Evolutionary conservation across 202 grass and related monocot species (phyloP).

Genomic region (Musa balbisiana): DNA sequence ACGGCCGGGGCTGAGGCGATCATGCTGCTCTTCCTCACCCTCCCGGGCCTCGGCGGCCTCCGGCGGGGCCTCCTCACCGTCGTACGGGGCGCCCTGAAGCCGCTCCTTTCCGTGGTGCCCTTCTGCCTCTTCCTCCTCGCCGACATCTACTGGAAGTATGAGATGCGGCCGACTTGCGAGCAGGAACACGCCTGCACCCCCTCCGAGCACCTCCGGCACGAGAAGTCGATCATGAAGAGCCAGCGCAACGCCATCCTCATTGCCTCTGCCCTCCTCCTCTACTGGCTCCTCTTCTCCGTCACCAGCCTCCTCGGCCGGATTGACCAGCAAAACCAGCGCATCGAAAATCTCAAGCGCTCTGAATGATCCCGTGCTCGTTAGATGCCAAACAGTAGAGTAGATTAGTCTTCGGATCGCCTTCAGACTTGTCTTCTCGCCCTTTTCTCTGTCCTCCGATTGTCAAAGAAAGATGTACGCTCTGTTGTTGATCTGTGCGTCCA

Average conservation of each 20-base stretch:
- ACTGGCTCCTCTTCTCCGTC: slow-evolving; percentile 25
- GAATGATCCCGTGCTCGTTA: background rate
- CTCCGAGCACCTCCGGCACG: slow-evolving; percentile 21
- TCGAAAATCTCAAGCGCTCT: slow-evolving; percentile 16
- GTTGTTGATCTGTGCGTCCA: too few species aligned
- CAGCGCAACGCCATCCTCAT: slow-evolving; percentile 26
- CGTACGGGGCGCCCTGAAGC: slow-evolving; percentile 15
- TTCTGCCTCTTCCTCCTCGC: slow-evolving; percentile 26
- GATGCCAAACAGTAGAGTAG: background rate
- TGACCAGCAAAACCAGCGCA: slow-evolving; percentile 22
- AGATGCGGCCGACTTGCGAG: slow-evolving; percentile 19
- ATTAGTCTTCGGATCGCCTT: background rate
- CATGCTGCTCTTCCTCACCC: slow-evolving; percentile 22
- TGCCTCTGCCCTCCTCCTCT: slow-evolving; percentile 17
- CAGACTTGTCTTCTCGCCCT: background rate
- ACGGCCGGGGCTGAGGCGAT: slow-evolving; percentile 23
- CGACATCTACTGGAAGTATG: slow-evolving; percentile 32
- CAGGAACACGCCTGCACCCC: slow-evolving; percentile 17
- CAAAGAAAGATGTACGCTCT: too few species aligned
- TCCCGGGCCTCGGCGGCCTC: slow-evolving; percentile 17
- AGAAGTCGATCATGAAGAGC: slow-evolving; percentile 24
- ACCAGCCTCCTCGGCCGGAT: slow-evolving; percentile 18
- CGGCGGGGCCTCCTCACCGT: slow-evolving; percentile 16
- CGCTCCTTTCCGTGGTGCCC: slow-evolving; percentile 19
- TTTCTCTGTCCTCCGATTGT: too few species aligned